These are phyloP conservation scores for Botrytis fragariae DNA, from an alignment of 2,329 filamentous ascomycete genomes.

Conservation along the genomic window DNA sequence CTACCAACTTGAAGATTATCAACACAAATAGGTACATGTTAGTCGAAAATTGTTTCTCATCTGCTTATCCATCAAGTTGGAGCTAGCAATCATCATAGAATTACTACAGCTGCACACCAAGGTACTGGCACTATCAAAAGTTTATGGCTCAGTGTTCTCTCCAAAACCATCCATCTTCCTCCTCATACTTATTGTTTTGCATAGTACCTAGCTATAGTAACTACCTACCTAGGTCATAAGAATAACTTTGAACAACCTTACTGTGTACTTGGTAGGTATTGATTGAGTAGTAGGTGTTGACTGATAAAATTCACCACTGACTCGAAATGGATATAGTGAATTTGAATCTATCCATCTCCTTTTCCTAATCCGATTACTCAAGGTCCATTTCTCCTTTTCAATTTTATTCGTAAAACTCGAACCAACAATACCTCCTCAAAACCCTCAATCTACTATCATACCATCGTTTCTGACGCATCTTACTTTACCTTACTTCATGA, in stretches of 20 bases:
- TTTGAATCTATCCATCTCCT: background rate
- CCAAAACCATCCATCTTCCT: background rate
- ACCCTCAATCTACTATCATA: background rate
- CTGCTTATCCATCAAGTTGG: background rate
- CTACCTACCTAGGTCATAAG: background rate
- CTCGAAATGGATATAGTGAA: background rate
- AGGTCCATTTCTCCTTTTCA: background rate
- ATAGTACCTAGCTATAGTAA: background rate
- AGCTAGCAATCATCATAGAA: background rate
- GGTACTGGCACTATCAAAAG: too few relatives aligned
- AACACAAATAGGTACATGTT: too few relatives aligned
- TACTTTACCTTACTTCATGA: background rate
- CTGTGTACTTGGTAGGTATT: background rate
- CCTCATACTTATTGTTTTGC: background rate
- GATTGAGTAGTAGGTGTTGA: background rate
- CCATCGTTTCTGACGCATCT: background rate
- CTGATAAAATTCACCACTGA: background rate
- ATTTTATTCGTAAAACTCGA: background rate
- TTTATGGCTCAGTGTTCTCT: background rate
- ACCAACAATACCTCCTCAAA: background rate
- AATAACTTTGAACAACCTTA: background rate
- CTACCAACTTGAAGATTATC: background rate
- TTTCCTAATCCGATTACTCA: background rate
- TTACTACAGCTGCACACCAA: too few relatives aligned
- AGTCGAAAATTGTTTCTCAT: background rate